A percentile compares a stretch with the other conserved stretches of the same genome.
Evolutionary conservation across 306 rosid species (phyloP).

Genomic region (Prunus persica): DNA sequence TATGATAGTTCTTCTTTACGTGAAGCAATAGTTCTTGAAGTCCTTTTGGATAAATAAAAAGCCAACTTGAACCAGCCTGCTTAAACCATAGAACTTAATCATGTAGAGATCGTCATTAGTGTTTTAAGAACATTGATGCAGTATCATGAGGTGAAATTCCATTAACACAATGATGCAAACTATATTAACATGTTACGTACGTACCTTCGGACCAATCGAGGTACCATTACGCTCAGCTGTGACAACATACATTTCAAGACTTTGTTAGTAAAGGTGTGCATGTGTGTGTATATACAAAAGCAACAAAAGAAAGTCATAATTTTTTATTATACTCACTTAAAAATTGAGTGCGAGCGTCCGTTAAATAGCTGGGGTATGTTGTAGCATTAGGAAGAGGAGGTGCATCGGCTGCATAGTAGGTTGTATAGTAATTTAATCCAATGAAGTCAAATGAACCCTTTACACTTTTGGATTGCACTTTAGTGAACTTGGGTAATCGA

Average conservation of each 20-base stretch:
- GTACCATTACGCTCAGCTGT: conserved; percentile 39
- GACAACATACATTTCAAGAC: neutral
- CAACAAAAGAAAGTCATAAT: no score
- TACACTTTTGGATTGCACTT: conserved; percentile 40
- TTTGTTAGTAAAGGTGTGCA: neutral
- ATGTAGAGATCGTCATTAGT: neutral
- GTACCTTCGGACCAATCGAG: conserved; percentile 48
- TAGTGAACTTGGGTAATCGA: conserved; percentile 48
- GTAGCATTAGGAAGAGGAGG: conserved; percentile 9
- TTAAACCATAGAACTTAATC: neutral
- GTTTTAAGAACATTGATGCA: neutral
- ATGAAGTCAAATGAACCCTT: conserved; percentile 58
- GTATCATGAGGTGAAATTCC: neutral
- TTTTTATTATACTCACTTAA: conserved; percentile 22
- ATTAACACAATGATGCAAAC: neutral
- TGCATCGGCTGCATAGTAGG: conserved; percentile 31
- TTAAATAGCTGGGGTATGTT: conserved; percentile 13
- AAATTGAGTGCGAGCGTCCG: conserved; percentile 28
- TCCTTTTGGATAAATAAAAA: conserved; percentile 49
- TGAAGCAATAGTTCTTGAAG: conserved; percentile 40
- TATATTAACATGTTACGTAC: neutral
- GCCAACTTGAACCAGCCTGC: conserved; percentile 51
- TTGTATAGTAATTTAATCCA: conserved; percentile 55
- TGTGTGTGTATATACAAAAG: no score
- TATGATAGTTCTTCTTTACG: conserved; percentile 39